Base-by-base conservation (phyloP, 352 stramenopile species). In the Albugo candida region DNA sequence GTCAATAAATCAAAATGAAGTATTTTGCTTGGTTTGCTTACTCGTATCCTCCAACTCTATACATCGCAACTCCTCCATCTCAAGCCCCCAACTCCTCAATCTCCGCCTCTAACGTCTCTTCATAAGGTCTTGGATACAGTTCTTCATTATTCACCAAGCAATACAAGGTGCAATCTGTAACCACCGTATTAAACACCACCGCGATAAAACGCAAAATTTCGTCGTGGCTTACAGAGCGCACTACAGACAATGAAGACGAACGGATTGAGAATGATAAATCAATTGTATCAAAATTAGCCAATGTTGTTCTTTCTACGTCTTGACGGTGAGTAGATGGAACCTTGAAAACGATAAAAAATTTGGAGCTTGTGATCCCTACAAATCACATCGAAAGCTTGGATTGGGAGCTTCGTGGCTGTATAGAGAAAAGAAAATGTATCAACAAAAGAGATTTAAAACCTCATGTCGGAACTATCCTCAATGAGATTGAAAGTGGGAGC, bases 221-320 rank as follows among this genome's bases (percentile, higher is more conserved):
- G 53, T n/a, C 58, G 35, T 39, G 38, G 38, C 8, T 43, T 3
- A 43, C 3, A 43, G 38, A 43, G 38, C 20, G 17, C 38, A 43
- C 17, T 3, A 8, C 17, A 43, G 38, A 3, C 38, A 8, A 43
- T 10, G 74, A 92, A 39, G 76, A 79, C 38, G 64, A 82, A 40
- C 87, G 79, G 77, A 81, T 86, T 59, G 47, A 60, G 3, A 84
- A 84, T 36, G 76, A 92, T 50, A 73, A 76, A 27, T 59, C 80
- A 52, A 75, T 69, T 0, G 87, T 89, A 41, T 84, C 67, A 8
- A 85, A 83, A 47, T 92, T 76, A 76, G 81, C 89, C 39, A 92
- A 92, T 55, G 86, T 82, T 54, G 77, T 87, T 16, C 50, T 89
- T 0, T 60, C 84, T 5, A 68, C 83, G 24, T 63, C 70, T 2